These are phyloP conservation scores for Curvularia sp. DNA, from an alignment of 2,329 filamentous ascomycete species.

Conservation along the genomic window DNA sequence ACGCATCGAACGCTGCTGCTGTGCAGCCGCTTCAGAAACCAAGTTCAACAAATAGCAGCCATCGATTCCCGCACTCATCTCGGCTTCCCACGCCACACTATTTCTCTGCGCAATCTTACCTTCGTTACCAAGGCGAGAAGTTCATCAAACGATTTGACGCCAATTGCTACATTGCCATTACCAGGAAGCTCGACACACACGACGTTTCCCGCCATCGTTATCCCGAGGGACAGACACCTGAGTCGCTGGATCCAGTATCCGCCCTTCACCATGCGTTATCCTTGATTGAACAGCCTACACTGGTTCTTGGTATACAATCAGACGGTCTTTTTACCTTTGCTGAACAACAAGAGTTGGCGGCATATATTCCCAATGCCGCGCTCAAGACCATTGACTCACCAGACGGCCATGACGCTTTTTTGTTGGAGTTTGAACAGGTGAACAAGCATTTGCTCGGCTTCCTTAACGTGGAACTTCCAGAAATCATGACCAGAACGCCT, in stretches of 20 bases:
- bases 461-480: slow-evolving; percentile 79
- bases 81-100: slow-evolving; percentile 68
- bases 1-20: slow-evolving; percentile 47
- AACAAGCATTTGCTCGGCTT: slow-evolving; percentile 87
- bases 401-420: slow-evolving; percentile 94
- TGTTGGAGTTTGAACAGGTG: slow-evolving; percentile 96
- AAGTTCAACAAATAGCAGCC: slow-evolving; percentile 19
- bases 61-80: slow-evolving; percentile 40
- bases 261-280: slow-evolving; percentile 71
- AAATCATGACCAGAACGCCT: slow-evolving; percentile 75
- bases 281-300: slow-evolving; percentile 83
- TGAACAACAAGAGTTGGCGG: slow-evolving; percentile 91
- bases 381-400: slow-evolving; percentile 90
- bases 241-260: slow-evolving; percentile 61
- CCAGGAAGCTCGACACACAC: slow-evolving; percentile 95
- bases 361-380: slow-evolving; percentile 76
- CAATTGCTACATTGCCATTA: slow-evolving; percentile 99
- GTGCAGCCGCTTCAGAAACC: slow-evolving; percentile 30
- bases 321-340: slow-evolving; percentile 97
- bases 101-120: slow-evolving; percentile 96
- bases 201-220: slow-evolving; percentile 83
- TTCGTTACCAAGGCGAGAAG: slow-evolving; percentile 94
- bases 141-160: slow-evolving; percentile 97
- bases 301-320: slow-evolving; percentile 93
- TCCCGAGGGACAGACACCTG: slow-evolving; percentile 42